These are phyloP conservation scores for Hamamelis virginiana DNA, from an alignment of 164 flowering plant species.

Conservation along the genomic window DNA sequence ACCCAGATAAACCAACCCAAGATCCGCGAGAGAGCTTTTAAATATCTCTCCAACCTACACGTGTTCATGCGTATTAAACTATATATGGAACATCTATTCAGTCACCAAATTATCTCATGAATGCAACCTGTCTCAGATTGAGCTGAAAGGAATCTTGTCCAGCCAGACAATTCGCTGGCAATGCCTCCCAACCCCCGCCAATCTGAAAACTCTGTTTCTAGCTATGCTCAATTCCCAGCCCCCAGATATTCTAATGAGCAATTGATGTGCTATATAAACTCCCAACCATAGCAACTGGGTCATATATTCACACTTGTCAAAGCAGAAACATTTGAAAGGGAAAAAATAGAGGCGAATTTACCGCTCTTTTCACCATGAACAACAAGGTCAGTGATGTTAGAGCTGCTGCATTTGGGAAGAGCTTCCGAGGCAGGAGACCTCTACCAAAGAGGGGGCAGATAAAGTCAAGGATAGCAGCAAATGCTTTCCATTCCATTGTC, in stretches of 20 bases:
- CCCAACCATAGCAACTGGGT: neutral
- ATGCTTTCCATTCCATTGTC: constrained; percentile 43
- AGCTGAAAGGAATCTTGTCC: constrained; percentile 32
- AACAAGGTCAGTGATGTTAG: constrained; percentile 29
- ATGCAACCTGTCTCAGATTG: constrained; percentile 20
- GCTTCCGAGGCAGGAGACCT: constrained; percentile 24
- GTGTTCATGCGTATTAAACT: constrained; percentile 14
- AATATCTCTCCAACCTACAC: constrained; percentile 12
- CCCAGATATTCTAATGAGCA: neutral
- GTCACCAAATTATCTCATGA: constrained; percentile 13
- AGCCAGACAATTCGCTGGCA: constrained; percentile 37
- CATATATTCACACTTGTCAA: constrained; percentile 6
- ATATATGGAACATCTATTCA: neutral
- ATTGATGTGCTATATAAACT: constrained; percentile 17
- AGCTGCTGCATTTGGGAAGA: constrained; percentile 18
- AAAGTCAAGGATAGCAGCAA: constrained; percentile 54
- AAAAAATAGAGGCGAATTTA: neutral
- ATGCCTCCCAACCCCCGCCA: constrained; percentile 25
- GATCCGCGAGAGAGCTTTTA: too few relatives aligned
- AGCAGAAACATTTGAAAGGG: neutral
- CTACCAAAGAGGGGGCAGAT: constrained; percentile 60
- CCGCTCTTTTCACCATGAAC: constrained; percentile 22
- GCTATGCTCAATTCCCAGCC: neutral
- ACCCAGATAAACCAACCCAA: too few relatives aligned
- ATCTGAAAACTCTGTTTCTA: neutral